A percentile compares a stretch with the other conserved stretches of the same genome.
Conservation (phyloP, 2,329 filamentous ascomycete species). For the Exophiala spinifera region DNA sequence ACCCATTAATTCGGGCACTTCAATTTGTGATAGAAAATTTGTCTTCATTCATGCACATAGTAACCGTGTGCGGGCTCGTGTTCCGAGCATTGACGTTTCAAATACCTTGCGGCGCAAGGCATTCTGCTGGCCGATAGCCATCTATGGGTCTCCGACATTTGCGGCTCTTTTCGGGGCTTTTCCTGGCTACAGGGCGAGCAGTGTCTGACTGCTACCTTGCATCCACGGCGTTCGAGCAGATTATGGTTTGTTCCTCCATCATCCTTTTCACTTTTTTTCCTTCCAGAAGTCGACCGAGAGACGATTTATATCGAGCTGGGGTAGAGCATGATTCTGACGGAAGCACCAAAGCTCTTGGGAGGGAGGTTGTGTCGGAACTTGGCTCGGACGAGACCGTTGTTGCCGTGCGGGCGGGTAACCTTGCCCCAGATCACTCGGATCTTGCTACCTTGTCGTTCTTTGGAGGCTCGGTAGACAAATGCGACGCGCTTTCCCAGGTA, state of each 20-base stretch:
- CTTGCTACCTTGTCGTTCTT: slow-evolving; percentile 95
- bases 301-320: slow-evolving; percentile 77
- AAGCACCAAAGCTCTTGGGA: slow-evolving; percentile 92
- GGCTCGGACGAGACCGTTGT: slow-evolving; percentile 96
- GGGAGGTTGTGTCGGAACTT: slow-evolving; percentile 97
- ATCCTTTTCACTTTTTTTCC: neutral
- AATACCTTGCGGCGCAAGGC: neutral
- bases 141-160: neutral
- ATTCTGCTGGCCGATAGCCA: no score
- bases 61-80: neutral
- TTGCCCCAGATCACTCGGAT: slow-evolving; percentile 99
- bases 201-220: neutral
- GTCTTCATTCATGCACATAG: slow-evolving; percentile 3
- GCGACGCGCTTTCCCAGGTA: slow-evolving; percentile 99
- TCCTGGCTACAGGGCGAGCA: no score
- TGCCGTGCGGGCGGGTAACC: slow-evolving; percentile 93
- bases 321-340: slow-evolving; percentile 96
- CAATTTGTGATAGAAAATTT: neutral
- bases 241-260: no score
- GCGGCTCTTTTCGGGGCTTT: neutral
- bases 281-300: neutral
- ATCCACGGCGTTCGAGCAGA: no score
- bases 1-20: neutral
- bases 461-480: slow-evolving; percentile 95
- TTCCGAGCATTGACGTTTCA: neutral